phyloP scores from a whole-genome alignment of 163 green algal species.

The Scenedesmus sp. region DNA sequence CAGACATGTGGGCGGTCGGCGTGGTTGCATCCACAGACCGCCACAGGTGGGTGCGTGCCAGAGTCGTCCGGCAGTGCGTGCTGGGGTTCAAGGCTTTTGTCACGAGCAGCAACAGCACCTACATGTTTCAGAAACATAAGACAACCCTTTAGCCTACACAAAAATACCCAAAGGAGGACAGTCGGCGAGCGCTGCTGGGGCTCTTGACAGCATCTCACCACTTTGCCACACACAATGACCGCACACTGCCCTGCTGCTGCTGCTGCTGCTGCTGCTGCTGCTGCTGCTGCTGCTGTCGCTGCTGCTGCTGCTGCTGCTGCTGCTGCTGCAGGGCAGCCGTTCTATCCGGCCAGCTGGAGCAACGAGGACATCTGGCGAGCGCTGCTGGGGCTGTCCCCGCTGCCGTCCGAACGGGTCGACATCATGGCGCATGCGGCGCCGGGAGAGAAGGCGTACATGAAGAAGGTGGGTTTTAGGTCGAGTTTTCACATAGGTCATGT shows the following conservation, averaged over 20 bases:
- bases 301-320: no score
- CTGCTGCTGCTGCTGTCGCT: no score
- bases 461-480: slow-evolving; percentile 18
- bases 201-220: no score
- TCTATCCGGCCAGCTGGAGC: slow-evolving; percentile 10
- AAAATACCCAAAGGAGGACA: no score
- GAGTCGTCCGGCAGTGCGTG: not conserved
- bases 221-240: no score
- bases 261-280: not conserved
- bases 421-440: not conserved
- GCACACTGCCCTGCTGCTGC: not conserved
- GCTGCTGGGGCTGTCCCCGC: slow-evolving; percentile 1
- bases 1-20: slow-evolving; percentile 19
- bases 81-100: no score
- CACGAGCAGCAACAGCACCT: no score
- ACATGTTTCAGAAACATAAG: no score
- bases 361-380: slow-evolving; percentile 37
- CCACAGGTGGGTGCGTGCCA: not conserved
- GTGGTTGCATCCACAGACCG: slow-evolving; percentile 8
- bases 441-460: slow-evolving; percentile 33
- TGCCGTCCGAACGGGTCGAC: slow-evolving; percentile 1
- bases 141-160: no score
- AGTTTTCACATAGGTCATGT: no score
- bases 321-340: slow-evolving; percentile 10
- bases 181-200: no score